A percentile compares a stretch with the other conserved stretches of the same genome.
These are phyloP conservation scores for Sanghuangporus sanghuang DNA, from an alignment of 1,284 basidiomycete genomes.

Conservation along the genomic window DNA sequence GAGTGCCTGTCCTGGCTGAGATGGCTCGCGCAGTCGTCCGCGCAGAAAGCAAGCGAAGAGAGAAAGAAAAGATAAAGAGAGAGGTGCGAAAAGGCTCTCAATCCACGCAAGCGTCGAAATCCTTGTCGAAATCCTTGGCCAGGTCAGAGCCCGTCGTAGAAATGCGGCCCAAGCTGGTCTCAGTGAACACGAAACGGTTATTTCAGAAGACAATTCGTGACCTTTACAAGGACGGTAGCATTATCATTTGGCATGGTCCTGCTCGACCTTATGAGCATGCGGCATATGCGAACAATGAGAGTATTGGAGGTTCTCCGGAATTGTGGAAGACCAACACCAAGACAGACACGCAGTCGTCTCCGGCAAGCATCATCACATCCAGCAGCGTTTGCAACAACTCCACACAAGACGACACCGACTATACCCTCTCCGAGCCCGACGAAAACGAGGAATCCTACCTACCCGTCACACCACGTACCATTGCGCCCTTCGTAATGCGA, in stretches of 20 bases:
- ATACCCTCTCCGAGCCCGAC: constrained; percentile 54
- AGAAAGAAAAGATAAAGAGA: constrained; percentile 38
- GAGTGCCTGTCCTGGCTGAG: constrained; percentile 61
- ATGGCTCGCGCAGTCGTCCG: constrained; percentile 57
- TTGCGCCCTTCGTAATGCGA: constrained; percentile 42
- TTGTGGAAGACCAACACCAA: constrained; percentile 38
- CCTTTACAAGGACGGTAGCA: constrained; percentile 59
- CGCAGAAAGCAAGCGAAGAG: constrained; percentile 47
- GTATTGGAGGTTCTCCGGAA: constrained; percentile 19
- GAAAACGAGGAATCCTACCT: constrained; percentile 59
- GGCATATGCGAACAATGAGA: constrained; percentile 13
- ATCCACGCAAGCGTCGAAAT: not conserved
- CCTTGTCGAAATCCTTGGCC: not conserved
- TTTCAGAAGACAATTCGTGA: constrained; percentile 58
- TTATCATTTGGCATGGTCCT: constrained; percentile 62
- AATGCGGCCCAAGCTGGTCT: not conserved
- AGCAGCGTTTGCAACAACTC: not conserved
- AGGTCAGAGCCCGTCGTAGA: not conserved
- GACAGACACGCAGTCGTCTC: constrained; percentile 27
- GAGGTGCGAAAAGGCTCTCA: constrained; percentile 22
- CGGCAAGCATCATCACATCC: constrained; percentile 7
- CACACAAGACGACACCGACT: constrained; percentile 31
- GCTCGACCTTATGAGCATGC: constrained; percentile 18
- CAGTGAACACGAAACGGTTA: constrained; percentile 52
- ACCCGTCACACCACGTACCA: constrained; percentile 46